These are phyloP conservation scores for Dalbergia oliveri DNA, from an alignment of 306 rosid genomes.

Conservation along the genomic window DNA sequence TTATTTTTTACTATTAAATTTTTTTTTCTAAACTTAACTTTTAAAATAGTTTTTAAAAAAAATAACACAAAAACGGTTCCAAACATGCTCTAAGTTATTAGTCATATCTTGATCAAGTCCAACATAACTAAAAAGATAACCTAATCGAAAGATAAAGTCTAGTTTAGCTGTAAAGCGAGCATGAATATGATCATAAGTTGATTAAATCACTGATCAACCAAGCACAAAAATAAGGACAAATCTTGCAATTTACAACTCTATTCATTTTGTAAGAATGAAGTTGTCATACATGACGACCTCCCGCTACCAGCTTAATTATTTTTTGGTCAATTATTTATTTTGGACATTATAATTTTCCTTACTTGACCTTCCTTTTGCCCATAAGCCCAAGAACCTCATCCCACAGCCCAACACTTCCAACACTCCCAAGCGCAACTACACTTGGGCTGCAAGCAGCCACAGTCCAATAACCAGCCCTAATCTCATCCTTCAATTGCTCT, in stretches of 20 bases:
- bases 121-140: too few species aligned
- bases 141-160: background rate
- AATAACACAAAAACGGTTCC: too few species aligned
- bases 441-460: constrained; percentile 89
- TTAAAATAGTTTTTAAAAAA: too few species aligned
- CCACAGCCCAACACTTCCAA: constrained; percentile 71
- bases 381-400: constrained; percentile 81
- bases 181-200: background rate
- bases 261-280: background rate
- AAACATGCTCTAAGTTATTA: too few species aligned
- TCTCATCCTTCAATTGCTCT: constrained; percentile 75
- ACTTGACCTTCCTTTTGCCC: constrained; percentile 74
- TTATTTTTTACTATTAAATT: too few species aligned
- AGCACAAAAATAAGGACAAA: background rate
- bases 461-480: constrained; percentile 82
- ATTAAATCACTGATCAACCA: background rate
- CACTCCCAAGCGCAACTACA: constrained; percentile 63
- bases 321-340: background rate
- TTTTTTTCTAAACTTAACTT: too few species aligned
- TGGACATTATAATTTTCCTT: constrained; percentile 11
- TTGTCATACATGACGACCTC: background rate
- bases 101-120: too few species aligned
- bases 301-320: background rate
- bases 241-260: constrained; percentile 18
- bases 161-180: background rate